phyloP scores from a whole-genome alignment of 2,329 filamentous ascomycete species.

The Cladophialophora exuberans region DNA sequence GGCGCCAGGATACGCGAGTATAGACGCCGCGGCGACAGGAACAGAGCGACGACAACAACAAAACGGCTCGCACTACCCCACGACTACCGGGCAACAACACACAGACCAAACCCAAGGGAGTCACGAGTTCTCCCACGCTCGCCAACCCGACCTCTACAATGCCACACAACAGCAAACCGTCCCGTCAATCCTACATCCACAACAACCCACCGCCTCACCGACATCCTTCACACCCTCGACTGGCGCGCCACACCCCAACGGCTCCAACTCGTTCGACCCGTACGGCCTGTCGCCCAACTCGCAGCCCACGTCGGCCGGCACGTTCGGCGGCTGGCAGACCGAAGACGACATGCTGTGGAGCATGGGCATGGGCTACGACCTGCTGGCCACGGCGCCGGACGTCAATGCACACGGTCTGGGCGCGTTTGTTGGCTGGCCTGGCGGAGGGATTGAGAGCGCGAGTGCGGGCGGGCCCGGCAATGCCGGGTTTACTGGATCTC shows the following conservation, averaged over 20 bases:
- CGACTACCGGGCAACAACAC: neutral
- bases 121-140: too few relatives aligned
- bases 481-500: neutral
- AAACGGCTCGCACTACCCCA: too few relatives aligned
- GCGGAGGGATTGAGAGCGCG: slow-evolving; percentile 1
- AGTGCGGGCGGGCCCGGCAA: neutral
- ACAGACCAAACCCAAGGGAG: neutral
- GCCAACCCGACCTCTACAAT: slow-evolving; percentile 2
- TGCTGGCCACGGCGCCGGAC: slow-evolving; percentile 30
- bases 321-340: slow-evolving; percentile 31
- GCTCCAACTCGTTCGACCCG: slow-evolving; percentile 13
- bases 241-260: slow-evolving; percentile 5
- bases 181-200: slow-evolving; percentile 11
- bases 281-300: slow-evolving; percentile 24
- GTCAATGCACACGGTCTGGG: slow-evolving; percentile 26
- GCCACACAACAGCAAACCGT: neutral
- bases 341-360: slow-evolving; percentile 35
- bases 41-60: too few relatives aligned
- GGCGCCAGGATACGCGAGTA: neutral
- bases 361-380: slow-evolving; percentile 33
- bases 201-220: slow-evolving; percentile 16
- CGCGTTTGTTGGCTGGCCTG: slow-evolving; percentile 24
- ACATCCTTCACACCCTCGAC: slow-evolving; percentile 11
- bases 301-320: slow-evolving; percentile 23
- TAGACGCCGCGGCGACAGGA: slow-evolving; percentile 1